Conservation (phyloP, 2,329 filamentous ascomycete species). For the Nothopassalora personata region DNA sequence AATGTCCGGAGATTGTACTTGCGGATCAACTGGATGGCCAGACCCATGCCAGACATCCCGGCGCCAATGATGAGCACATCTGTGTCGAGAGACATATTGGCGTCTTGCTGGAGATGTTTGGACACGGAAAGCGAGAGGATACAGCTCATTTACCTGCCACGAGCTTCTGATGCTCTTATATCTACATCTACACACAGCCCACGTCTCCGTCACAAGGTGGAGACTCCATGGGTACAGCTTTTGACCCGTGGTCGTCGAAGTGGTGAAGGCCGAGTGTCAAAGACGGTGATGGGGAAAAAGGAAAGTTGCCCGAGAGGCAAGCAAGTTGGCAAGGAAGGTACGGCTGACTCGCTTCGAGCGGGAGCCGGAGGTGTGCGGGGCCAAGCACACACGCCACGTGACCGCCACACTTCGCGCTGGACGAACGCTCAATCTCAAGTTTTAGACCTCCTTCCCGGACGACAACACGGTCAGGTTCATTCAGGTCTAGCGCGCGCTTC, state of each 20-base stretch:
- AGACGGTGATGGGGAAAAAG: no score
- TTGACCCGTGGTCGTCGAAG: neutral
- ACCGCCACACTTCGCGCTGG: no score
- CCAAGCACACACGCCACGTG: no score
- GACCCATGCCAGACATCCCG: slow-evolving; percentile 44
- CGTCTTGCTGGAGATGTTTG: neutral
- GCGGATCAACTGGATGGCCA: slow-evolving; percentile 43
- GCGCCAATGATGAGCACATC: slow-evolving; percentile 49
- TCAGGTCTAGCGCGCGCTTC: neutral
- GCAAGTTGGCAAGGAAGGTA: no score
- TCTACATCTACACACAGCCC: neutral
- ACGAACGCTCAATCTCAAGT: neutral
- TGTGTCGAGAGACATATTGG: slow-evolving; percentile 35
- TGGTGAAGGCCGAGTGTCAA: neutral
- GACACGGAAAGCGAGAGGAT: neutral
- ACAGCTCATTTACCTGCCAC: neutral
- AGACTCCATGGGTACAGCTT: neutral
- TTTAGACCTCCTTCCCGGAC: neutral
- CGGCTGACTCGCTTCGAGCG: no score
- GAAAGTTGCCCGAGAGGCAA: no score
- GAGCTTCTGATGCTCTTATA: neutral
- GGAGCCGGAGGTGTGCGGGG: no score
- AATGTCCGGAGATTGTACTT: slow-evolving; percentile 37
- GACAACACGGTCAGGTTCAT: neutral
- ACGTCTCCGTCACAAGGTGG: neutral